Conservation (phyloP, 164 flowering plant genomes). For the Nymphaea thermarum region DNA sequence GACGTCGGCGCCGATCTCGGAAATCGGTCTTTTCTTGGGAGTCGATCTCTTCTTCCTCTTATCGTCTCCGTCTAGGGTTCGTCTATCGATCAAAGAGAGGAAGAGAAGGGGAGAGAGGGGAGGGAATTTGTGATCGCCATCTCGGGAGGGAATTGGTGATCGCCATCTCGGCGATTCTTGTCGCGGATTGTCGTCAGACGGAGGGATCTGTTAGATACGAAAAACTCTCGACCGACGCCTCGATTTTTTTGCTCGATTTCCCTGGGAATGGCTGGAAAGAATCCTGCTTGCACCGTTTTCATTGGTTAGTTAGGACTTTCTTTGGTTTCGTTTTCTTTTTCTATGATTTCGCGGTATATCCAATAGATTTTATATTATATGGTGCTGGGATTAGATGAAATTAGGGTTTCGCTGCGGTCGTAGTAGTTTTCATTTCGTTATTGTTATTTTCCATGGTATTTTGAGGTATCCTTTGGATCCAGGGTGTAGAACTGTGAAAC, state of each 20-base stretch:
- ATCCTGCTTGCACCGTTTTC: slow-evolving; percentile 7
- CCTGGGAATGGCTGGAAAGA: slow-evolving; percentile 5
- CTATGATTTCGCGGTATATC: too few relatives aligned
- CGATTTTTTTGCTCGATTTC: neutral
- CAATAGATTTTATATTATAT: neutral
- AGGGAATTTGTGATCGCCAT: neutral
- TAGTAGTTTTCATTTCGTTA: neutral
- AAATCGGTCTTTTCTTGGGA: neutral
- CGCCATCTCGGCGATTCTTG: neutral
- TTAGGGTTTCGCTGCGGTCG: neutral
- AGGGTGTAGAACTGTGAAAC: too few relatives aligned
- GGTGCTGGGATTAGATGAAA: too few relatives aligned
- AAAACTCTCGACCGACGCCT: neutral
- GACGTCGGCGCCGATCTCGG: neutral
- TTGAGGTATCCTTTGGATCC: neutral
- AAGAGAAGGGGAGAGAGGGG: too few relatives aligned
- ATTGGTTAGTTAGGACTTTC: slow-evolving; percentile 1
- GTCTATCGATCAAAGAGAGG: neutral
- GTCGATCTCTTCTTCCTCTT: neutral
- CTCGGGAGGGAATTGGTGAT: neutral
- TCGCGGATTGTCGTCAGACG: neutral
- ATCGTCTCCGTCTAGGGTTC: neutral
- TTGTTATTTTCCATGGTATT: neutral
- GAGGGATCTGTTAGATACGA: neutral
- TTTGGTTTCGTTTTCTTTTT: neutral